Base-by-base conservation (phyloP, 176 grass and related monocot genomes). In the Stipa capillata region DNA sequence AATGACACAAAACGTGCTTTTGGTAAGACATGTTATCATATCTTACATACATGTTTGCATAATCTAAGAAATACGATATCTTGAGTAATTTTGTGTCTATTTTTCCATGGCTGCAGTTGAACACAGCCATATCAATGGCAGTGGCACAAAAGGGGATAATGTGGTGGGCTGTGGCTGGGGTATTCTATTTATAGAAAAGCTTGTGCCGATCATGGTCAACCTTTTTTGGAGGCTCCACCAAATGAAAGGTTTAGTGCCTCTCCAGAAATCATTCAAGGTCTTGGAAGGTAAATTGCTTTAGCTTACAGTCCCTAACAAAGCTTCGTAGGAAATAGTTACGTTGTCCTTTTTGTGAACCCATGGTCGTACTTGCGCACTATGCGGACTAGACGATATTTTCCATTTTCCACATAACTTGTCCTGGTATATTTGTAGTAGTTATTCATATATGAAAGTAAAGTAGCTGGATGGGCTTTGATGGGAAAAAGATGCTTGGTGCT, bases 281-380 rank as follows among this genome's bases (percentile, higher is more conserved):
- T 98, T 87, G 96, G 96, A 86, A 98, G 96, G 96, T 98, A 89
- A 87, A 60, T 70, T 76, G n/a, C n/a, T 64, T 83, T 78, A 71
- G 29, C 33, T 49, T 82, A 24, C 67, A 37, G 5, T 73, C 20
- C n/a, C 79, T 80, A 71, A 45, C 67, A 72, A 82, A 72, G n/a
- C 53, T 82, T 61, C 72, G 53, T 47, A 35, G 37, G 35, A 56
- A 80, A 33, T 43, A 10, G 64, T 69, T 56, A 54, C 29, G 10
- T 29, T 57, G 18, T n/a, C 39, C 52, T 75, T 83, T 83, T 65
- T 52, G 60, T 55, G 39, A 82, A 63, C 7, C 39, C 20, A 48
- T 48, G 10, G 12, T 49, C 21, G 32, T 72, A 57, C 45, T 35
- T 51, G 29, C 28, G n/a, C 18, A n/a, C n/a, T 41, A 67, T 67